A percentile compares a stretch with the other conserved stretches of the same genome.
These are phyloP conservation scores for Lophiostoma macrostomum DNA, from an alignment of 495 filamentous ascomycete species.

Conservation along the genomic window DNA sequence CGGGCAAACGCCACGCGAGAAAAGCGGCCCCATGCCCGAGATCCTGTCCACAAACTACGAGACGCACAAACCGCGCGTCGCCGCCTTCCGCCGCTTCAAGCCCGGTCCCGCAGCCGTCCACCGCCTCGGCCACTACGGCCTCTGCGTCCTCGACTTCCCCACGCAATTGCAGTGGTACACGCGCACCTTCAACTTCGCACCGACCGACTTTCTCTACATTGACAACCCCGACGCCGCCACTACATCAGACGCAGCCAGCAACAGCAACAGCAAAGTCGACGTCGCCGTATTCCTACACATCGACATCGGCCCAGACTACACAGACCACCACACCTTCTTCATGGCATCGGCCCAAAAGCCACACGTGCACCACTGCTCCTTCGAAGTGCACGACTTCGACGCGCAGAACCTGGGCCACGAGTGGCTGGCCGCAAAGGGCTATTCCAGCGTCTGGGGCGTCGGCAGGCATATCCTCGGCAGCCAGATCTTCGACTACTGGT, in stretches of 20 bases:
- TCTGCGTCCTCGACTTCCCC: slow-evolving; percentile 60
- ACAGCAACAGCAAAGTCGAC: slow-evolving; percentile 48
- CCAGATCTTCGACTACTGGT: slow-evolving; percentile 72
- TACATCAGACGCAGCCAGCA: too few relatives aligned
- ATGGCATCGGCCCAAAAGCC: slow-evolving; percentile 50
- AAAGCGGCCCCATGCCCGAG: slow-evolving; percentile 44
- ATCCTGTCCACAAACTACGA: slow-evolving; percentile 52
- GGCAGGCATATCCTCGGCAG: slow-evolving; percentile 65
- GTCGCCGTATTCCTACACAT: slow-evolving; percentile 63
- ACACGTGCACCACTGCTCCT: slow-evolving; percentile 70
- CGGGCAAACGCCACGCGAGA: slow-evolving; percentile 49
- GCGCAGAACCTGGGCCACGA: slow-evolving; percentile 71
- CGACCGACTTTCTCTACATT: slow-evolving; percentile 54
- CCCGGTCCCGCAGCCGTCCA: slow-evolving; percentile 62
- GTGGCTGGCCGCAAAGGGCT: slow-evolving; percentile 62
- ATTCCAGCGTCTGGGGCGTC: slow-evolving; percentile 69
- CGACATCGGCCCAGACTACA: slow-evolving; percentile 55
- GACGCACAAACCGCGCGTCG: slow-evolving; percentile 39
- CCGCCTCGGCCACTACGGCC: slow-evolving; percentile 66
- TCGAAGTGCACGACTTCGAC: slow-evolving; percentile 75
- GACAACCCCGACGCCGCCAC: slow-evolving; percentile 12
- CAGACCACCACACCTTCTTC: slow-evolving; percentile 76
- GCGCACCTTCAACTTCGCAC: slow-evolving; percentile 63
- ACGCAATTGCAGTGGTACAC: slow-evolving; percentile 61
- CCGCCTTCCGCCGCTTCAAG: slow-evolving; percentile 41